Conservation (phyloP, 495 filamentous ascomycete species). For the Podospora conica region DNA sequence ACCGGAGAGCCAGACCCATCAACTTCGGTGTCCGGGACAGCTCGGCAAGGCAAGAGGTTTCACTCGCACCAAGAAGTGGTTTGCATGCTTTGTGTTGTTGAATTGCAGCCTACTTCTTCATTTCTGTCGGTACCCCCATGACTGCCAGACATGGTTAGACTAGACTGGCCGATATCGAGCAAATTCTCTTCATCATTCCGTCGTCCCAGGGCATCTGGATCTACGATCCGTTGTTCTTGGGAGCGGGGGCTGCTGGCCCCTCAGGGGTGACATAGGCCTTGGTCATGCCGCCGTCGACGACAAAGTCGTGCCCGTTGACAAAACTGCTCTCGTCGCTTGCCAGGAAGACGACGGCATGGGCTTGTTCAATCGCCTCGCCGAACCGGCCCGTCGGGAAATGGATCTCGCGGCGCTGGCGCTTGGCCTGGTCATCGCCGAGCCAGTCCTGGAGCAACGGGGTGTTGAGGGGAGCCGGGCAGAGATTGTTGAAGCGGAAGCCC, state of each 20-base stretch:
- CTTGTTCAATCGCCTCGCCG: constrained; percentile 92
- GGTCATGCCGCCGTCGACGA: constrained; percentile 95
- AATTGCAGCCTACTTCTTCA: not conserved
- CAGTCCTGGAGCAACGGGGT: constrained; percentile 84
- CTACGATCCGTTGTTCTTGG: constrained; percentile 59
- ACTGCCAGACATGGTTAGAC: not conserved
- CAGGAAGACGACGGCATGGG: constrained; percentile 87
- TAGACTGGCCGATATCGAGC: not conserved
- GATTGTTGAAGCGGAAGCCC: constrained; percentile 78
- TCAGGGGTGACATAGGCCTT: constrained; percentile 93
- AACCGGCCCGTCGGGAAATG: constrained; percentile 96
- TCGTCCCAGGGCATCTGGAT: no score
- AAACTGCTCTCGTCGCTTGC: constrained; percentile 94
- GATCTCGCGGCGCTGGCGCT: constrained; percentile 79
- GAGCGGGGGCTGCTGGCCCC: constrained; percentile 64
- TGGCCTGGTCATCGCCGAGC: constrained; percentile 82
- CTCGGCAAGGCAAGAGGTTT: not conserved
- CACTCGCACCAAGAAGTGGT: not conserved
- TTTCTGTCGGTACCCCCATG: not conserved
- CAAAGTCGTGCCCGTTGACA: constrained; percentile 85
- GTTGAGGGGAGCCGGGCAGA: constrained; percentile 92
- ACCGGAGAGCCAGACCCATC: no score
- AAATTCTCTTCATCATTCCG: not conserved
- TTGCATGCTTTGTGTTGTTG: not conserved
- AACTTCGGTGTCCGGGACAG: not conserved